Evolutionary conservation across 495 filamentous ascomycete species (phyloP).

Genomic region (Pseudoneurospora amorphoporcata): DNA sequence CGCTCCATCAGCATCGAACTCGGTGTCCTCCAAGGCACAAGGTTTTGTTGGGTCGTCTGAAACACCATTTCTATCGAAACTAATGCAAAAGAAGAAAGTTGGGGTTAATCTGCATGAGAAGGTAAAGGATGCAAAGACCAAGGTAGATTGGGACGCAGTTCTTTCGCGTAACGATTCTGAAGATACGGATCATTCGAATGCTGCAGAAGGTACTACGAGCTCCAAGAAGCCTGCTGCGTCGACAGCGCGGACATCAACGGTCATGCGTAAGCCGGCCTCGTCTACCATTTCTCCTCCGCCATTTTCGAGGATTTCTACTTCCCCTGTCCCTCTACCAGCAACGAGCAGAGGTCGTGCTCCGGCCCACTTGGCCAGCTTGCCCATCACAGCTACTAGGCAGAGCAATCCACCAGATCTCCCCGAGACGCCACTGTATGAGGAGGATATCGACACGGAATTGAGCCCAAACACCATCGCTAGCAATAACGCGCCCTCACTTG

Average conservation of each 20-base stretch:
- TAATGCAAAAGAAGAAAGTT: slow-evolving; percentile 56
- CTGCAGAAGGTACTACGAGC: slow-evolving; percentile 9
- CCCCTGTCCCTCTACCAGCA: slow-evolving; percentile 36
- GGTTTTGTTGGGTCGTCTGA: slow-evolving; percentile 51
- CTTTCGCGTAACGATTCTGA: slow-evolving; percentile 41
- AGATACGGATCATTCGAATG: slow-evolving; percentile 24
- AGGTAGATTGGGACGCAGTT: slow-evolving; percentile 41
- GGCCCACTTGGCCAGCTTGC: slow-evolving; percentile 3
- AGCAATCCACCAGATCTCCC: slow-evolving; percentile 18
- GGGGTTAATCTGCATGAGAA: slow-evolving; percentile 52
- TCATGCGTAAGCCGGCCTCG: slow-evolving; percentile 47
- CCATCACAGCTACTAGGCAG: neutral
- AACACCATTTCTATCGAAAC: slow-evolving; percentile 65
- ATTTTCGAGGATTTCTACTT: neutral
- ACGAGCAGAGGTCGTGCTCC: slow-evolving; percentile 43
- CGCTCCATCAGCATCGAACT: neutral
- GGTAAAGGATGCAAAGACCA: slow-evolving; percentile 46
- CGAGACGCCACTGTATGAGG: slow-evolving; percentile 35
- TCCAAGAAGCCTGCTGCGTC: slow-evolving; percentile 14
- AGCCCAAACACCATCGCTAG: slow-evolving; percentile 73
- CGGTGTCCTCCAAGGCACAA: neutral
- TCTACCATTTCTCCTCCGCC: slow-evolving; percentile 45
- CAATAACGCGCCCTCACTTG: slow-evolving; percentile 72
- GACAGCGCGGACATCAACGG: slow-evolving; percentile 26
- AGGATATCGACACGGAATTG: slow-evolving; percentile 50